Conservation (phyloP, 441 rosid species). For the Sinapis alba region DNA sequence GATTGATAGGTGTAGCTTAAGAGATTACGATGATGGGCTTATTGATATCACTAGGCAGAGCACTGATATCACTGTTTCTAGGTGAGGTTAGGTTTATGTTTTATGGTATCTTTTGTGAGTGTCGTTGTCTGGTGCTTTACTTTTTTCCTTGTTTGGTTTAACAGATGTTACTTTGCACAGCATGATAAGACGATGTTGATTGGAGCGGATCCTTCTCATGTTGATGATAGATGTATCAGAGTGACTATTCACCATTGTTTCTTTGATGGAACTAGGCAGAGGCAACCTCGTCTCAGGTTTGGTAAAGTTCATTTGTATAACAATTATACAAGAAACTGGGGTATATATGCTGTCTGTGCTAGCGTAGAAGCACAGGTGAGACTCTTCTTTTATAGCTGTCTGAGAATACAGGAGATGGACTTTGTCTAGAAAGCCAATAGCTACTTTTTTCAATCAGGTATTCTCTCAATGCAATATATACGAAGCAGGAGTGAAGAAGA, state of each 20-base stretch:
- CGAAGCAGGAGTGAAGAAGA: slow-evolving; percentile 66
- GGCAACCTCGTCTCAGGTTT: slow-evolving; percentile 67
- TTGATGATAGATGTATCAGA: slow-evolving; percentile 63
- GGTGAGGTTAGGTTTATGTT: slow-evolving; percentile 35
- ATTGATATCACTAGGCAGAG: slow-evolving; percentile 70
- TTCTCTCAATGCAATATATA: slow-evolving; percentile 69
- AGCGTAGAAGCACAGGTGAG: slow-evolving; percentile 71
- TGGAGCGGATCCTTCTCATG: slow-evolving; percentile 69
- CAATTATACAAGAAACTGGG: slow-evolving; percentile 74
- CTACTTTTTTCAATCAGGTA: slow-evolving; percentile 38
- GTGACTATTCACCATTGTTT: slow-evolving; percentile 36
- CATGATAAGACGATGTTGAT: slow-evolving; percentile 77
- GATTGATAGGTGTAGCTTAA: slow-evolving; percentile 68
- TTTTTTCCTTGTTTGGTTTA: slow-evolving; percentile 15
- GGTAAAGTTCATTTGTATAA: slow-evolving; percentile 74
- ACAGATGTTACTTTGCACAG: slow-evolving; percentile 58
- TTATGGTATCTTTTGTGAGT: neutral
- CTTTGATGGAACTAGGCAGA: slow-evolving; percentile 71
- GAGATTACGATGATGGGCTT: slow-evolving; percentile 67
- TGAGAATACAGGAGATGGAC: neutral
- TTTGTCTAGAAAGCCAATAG: neutral
- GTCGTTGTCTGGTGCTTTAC: neutral
- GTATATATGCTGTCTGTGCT: slow-evolving; percentile 65
- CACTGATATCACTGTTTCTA: slow-evolving; percentile 63
- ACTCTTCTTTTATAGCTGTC: neutral